Percentiles rank a stretch among this genome's conserved stretches.
Conservation (phyloP, 805 yeast species). For the Schwanniomyces sp. region DNA sequence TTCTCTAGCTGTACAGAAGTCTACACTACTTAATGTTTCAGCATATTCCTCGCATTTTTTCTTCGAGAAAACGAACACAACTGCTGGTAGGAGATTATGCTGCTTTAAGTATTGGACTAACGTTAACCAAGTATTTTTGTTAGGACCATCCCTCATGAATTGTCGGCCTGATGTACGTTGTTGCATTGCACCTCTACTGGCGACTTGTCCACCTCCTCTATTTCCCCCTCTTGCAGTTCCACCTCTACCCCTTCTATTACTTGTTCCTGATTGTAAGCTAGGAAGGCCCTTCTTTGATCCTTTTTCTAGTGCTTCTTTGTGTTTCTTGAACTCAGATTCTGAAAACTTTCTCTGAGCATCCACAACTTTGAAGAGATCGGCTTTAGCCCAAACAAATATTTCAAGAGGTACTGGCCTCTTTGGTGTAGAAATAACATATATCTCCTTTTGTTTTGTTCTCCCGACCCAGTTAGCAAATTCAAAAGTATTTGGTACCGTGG, state of each 20-base stretch:
- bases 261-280: constrained; percentile 35
- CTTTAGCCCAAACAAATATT: constrained; percentile 81
- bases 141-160: constrained; percentile 61
- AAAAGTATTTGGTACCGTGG: constrained; percentile 97
- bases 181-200: constrained; percentile 16
- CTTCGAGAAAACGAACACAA: constrained; percentile 89
- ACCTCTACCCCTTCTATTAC: constrained; percentile 43
- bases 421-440: constrained; percentile 93
- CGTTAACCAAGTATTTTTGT: constrained; percentile 74
- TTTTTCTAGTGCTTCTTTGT: constrained; percentile 51
- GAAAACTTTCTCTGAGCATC: constrained; percentile 71
- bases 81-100: constrained; percentile 82
- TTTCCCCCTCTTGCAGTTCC: constrained; percentile 48
- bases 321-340: constrained; percentile 61
- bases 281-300: constrained; percentile 34
- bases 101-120: constrained; percentile 69
- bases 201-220: constrained; percentile 19
- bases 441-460: constrained; percentile 91
- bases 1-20: constrained; percentile 82
- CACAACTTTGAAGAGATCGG: constrained; percentile 68
- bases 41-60: constrained; percentile 94
- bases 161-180: constrained; percentile 27
- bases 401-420: constrained; percentile 96
- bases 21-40: constrained; percentile 66
- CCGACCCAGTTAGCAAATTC: constrained; percentile 99